Evolutionary conservation across 106 monocot species (phyloP), one percentile per base, ranked within the genome.

Genomic region (Posidonia australis): DNA sequence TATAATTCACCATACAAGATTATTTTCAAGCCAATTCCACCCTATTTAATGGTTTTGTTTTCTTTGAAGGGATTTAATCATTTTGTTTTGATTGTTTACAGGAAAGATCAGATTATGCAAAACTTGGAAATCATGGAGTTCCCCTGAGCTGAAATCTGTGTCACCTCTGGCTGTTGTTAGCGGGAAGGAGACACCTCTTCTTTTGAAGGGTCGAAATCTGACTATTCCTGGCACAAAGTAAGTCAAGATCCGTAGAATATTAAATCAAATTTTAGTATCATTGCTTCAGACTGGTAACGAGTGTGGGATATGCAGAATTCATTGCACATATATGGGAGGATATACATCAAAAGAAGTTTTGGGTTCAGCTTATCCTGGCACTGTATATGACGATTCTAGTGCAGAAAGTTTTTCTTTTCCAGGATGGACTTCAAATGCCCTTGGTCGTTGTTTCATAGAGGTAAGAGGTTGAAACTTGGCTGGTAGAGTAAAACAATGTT

Each of bases 401-500:
- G 19, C 67, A 6, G 96, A 98, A 72, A 99, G 72, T 27, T 99
- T 99, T 47, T 77, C 29, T 68, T 77, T 91, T 71, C 85, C 87
- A 58, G 83, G 76, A 77, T 70, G 76, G 36, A 45, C 73, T 60
- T 63, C 80, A 0, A 58, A 79, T 70, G 47, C 42, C 26, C 79
- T 76, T 66, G 88, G 98, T 26, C 98, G 98, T 13, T 91, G 77
- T 72, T 99, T 91, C 53, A 63, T 99, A 57, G 98, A 99, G 98
- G 98, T 91, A 48, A 65, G 10, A 46, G 12, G 7, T 27, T 43
- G 21, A 58, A 24, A 9, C 10, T 58, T 58, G 58, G 26, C 26
- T 17, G 36, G 5, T 36, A 36, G 2, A 7, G 36, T 36, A 36
- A 36, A 36, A 36, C 7, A 36, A 36, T 36, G 7, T 4, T 36